These are phyloP conservation scores for Penicillium longicatenatum DNA, from an alignment of 495 filamentous ascomycete genomes.

Conservation along the genomic window DNA sequence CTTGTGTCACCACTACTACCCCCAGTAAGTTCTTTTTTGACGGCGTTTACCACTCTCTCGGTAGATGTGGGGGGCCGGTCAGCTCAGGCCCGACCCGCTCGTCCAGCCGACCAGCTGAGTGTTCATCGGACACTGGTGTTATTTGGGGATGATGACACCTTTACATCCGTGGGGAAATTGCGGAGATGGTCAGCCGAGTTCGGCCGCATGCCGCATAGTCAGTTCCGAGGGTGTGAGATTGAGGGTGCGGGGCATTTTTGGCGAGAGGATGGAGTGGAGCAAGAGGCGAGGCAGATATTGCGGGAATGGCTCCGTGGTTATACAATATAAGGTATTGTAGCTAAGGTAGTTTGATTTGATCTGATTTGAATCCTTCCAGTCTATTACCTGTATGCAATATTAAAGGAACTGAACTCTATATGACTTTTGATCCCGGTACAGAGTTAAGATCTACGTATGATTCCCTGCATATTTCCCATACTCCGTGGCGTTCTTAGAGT, in stretches of 20 bases:
- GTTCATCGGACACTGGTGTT: conserved; percentile 66
- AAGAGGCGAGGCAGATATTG: conserved; percentile 50
- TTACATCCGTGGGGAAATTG: conserved; percentile 70
- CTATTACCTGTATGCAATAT: not conserved
- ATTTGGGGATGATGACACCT: conserved; percentile 74
- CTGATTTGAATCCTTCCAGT: not conserved
- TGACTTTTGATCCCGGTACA: not conserved
- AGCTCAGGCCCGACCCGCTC: conserved; percentile 35
- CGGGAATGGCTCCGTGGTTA: conserved; percentile 42
- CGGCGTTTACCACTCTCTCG: conserved; percentile 49
- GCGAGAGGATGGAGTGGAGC: conserved; percentile 63
- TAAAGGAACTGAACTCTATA: not conserved
- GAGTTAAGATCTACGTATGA: not conserved
- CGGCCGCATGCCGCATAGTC: conserved; percentile 32
- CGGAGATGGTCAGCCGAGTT: conserved; percentile 69
- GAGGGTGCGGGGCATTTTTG: conserved; percentile 82
- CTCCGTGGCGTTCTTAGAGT: not conserved
- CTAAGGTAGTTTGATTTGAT: not conserved
- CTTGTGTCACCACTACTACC: conserved; percentile 79
- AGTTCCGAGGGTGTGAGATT: conserved; percentile 60
- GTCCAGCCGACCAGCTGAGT: conserved; percentile 55
- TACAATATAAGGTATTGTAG: not conserved
- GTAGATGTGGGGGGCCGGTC: conserved; percentile 28
- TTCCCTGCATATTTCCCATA: not conserved
- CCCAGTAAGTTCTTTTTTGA: conserved; percentile 59